A percentile compares a stretch with the other conserved stretches of the same genome.
These are phyloP conservation scores for Trichosporon sp. DNA, from an alignment of 1,284 basidiomycete species.

Conservation along the genomic window DNA sequence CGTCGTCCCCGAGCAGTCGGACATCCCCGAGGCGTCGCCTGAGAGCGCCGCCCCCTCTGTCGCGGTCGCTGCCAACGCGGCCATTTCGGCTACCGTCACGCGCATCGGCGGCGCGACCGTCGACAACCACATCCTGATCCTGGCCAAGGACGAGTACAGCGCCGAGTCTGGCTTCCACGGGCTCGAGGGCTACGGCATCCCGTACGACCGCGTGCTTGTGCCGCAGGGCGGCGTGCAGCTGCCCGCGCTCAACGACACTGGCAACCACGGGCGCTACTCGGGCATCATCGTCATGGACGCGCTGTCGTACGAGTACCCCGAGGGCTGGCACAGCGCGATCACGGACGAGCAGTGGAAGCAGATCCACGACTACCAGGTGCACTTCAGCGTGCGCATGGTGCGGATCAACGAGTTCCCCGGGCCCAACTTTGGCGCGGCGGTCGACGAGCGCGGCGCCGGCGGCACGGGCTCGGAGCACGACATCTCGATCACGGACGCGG, in stretches of 20 bases:
- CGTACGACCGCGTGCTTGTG: slow-evolving; percentile 5
- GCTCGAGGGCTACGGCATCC: slow-evolving; percentile 9
- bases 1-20: background rate
- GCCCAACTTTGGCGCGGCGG: background rate
- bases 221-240: background rate
- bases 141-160: background rate
- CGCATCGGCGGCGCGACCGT: slow-evolving; percentile 8
- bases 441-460: background rate
- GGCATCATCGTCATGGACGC: slow-evolving; percentile 11
- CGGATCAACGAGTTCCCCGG: slow-evolving; percentile 16
- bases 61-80: background rate
- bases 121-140: slow-evolving; percentile 7
- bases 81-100: background rate
- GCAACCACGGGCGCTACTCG: slow-evolving; percentile 8
- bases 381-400: slow-evolving; percentile 10
- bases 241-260: background rate
- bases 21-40: background rate
- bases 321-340: slow-evolving; percentile 5
- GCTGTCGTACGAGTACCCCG: background rate
- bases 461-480: slow-evolving; percentile 1
- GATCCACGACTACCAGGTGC: slow-evolving; percentile 6
- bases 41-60: background rate
- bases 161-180: background rate
- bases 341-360: slow-evolving; percentile 8
- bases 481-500: slow-evolving; percentile 3